These are phyloP conservation scores for Tolypocladium capitatum DNA, from an alignment of 2,329 filamentous ascomycete species.

Conservation along the genomic window DNA sequence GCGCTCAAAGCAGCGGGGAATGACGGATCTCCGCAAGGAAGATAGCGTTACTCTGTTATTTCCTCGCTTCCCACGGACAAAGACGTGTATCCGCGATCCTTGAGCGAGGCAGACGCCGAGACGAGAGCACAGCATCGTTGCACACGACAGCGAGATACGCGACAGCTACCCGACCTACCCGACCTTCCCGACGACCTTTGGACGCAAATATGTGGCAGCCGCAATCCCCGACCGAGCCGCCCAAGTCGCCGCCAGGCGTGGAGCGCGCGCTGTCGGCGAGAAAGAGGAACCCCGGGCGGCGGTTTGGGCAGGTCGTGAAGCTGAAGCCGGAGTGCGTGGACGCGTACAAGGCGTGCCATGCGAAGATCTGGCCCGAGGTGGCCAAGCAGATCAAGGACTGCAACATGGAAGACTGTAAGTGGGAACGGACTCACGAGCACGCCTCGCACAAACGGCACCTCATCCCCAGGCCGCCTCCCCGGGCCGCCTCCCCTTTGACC, in stretches of 20 bases:
- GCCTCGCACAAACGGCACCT: neutral
- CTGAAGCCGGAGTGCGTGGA: conserved; percentile 53
- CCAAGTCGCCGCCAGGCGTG: conserved; percentile 1
- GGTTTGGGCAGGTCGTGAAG: conserved; percentile 60
- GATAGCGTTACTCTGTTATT: neutral
- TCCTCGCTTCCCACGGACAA: neutral
- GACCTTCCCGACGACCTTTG: neutral
- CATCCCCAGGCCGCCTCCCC: no score
- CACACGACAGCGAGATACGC: neutral
- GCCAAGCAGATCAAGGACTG: conserved; percentile 62
- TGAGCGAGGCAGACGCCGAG: neutral
- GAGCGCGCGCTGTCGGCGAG: conserved; percentile 2
- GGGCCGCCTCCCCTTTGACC: no score
- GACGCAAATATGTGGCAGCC: conserved; percentile 11
- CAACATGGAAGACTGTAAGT: conserved; percentile 59
- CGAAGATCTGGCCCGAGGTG: conserved; percentile 65
- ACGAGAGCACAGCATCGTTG: neutral
- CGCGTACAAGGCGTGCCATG: conserved; percentile 63
- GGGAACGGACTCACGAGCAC: neutral
- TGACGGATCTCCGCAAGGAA: neutral
- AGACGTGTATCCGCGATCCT: neutral
- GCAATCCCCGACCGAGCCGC: conserved; percentile 6
- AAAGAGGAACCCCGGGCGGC: conserved; percentile 30
- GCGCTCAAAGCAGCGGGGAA: neutral
- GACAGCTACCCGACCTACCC: no score